Base-by-base conservation (phyloP, 192 early-diverging fungal genomes). In the Coemansia biformis region DNA sequence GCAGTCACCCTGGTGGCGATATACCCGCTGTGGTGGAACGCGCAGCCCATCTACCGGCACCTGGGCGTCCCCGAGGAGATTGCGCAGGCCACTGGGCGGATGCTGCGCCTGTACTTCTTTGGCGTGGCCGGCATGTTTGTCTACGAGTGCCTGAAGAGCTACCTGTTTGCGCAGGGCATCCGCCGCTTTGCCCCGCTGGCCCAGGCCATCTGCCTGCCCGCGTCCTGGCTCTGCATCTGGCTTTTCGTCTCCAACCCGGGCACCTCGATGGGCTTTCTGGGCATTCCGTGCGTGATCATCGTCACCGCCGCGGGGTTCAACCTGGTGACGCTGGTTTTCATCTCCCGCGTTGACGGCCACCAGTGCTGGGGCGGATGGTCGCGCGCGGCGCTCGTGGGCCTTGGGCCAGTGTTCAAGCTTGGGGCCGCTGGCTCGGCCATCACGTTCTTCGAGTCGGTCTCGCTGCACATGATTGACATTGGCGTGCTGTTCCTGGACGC, bases 351-450 rank as follows among this genome's bases (percentile, higher is more conserved):
- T 11, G 78, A 85, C 30, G 88, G 90, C 29, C 54, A 65, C 32
- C 78, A 88, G 31, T 82, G 78, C 43, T 98, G 89, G 92, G 87
- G 92, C 43, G 93, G 90, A 5, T 91, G 86, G 83, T 84, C 87
- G 8, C 68, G 75, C 6, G 78, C 81, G 22, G 82, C 86, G 4
- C 59, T 93, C 37, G 51, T 77, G 26, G 76, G 65, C 15, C 81
- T 83, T 69, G 48, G 58, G 12, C 74, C 70, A 12, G 78, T 87
- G 38, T n/a, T 81, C 40, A 77, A 67, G 46, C 78, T 98, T 24
- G 92, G 86, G 0, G 28, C 87, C 3, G 87, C 91, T 0, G 90
- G 89, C 5, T 79, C 88, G 7, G 51, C 87, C 13, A 89, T 93
- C 81, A 71, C 86, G 11, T 82, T 86, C 41, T 78, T 81, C 9